Conservation (phyloP, 2,329 filamentous ascomycete genomes). For the Diaporthe capsici region DNA sequence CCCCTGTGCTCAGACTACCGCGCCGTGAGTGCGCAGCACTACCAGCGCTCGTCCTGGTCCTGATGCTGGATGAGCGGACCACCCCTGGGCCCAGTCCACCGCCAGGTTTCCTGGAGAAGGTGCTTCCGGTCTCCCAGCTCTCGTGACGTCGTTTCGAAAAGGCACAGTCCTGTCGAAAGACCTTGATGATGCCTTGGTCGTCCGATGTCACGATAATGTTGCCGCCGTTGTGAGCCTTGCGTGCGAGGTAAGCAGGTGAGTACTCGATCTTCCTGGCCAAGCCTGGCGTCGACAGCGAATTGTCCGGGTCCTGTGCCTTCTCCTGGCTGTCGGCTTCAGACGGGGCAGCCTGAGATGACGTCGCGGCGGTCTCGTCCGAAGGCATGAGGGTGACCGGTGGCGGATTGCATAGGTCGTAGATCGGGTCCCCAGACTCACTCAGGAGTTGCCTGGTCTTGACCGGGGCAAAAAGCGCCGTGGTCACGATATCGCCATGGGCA, state of each 20-base stretch:
- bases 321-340: conserved; percentile 37
- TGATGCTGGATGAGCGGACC: conserved; percentile 69
- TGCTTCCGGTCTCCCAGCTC: conserved; percentile 82
- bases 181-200: conserved; percentile 89
- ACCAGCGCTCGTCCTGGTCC: conserved; percentile 66
- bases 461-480: conserved; percentile 89
- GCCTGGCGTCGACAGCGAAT: conserved; percentile 42
- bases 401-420: conserved; percentile 98
- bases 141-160: conserved; percentile 82
- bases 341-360: conserved; percentile 50
- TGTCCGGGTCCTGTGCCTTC: conserved; percentile 35
- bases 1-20: conserved; percentile 63
- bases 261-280: conserved; percentile 69
- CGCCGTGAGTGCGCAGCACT: conserved; percentile 65
- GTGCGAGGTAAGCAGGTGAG: conserved; percentile 82
- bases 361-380: conserved; percentile 70
- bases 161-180: conserved; percentile 96
- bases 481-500: conserved; percentile 90
- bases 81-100: conserved; percentile 69
- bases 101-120: conserved; percentile 78
- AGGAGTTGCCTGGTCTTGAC: conserved; percentile 82
- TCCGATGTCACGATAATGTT: conserved; percentile 95
- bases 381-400: conserved; percentile 88
- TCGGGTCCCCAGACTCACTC: conserved; percentile 85
- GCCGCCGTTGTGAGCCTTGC: conserved; percentile 82